A percentile compares a stretch with the other conserved stretches of the same genome.
Conservation (phyloP, 1,284 basidiomycete species). For the Moesziomyces antarcticus region DNA sequence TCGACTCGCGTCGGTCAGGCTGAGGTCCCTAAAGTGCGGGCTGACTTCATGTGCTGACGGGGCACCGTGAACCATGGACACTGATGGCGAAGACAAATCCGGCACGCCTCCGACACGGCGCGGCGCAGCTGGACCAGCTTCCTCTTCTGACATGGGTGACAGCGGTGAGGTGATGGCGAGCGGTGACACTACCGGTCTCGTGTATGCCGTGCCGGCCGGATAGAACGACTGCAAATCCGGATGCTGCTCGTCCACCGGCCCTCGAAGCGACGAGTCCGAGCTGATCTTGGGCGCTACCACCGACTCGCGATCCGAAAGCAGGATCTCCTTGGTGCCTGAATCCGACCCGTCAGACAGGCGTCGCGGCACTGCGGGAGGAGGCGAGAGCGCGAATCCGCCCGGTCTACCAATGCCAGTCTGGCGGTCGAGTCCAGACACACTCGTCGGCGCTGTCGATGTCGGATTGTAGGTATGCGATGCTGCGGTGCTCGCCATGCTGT, state of each 20-base stretch:
- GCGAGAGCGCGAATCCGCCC: slow-evolving; percentile 5
- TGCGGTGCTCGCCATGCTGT: slow-evolving; percentile 4
- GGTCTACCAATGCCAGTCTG: not conserved
- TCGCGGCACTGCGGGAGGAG: slow-evolving; percentile 4
- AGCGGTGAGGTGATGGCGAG: slow-evolving; percentile 4
- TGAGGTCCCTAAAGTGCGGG: not conserved
- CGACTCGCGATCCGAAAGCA: slow-evolving; percentile 29
- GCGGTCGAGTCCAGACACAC: slow-evolving; percentile 1
- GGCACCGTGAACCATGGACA: not conserved
- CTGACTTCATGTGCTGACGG: not conserved
- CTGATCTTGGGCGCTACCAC: slow-evolving; percentile 5
- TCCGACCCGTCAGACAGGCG: slow-evolving; percentile 19
- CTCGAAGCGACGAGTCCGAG: slow-evolving; percentile 11
- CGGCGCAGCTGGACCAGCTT: not conserved
- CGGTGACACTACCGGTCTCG: not conserved
- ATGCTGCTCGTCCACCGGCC: slow-evolving; percentile 17
- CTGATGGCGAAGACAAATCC: slow-evolving; percentile 4
- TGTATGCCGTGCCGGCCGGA: slow-evolving; percentile 3
- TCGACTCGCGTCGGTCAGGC: slow-evolving; percentile 4
- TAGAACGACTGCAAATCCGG: slow-evolving; percentile 19
- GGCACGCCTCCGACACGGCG: slow-evolving; percentile 19
- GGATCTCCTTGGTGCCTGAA: slow-evolving; percentile 25
- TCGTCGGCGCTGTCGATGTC: slow-evolving; percentile 10
- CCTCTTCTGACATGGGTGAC: slow-evolving; percentile 13
- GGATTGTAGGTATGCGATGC: not conserved